Conservation (phyloP, 805 yeast species). For the Lipomyces lipofer region DNA sequence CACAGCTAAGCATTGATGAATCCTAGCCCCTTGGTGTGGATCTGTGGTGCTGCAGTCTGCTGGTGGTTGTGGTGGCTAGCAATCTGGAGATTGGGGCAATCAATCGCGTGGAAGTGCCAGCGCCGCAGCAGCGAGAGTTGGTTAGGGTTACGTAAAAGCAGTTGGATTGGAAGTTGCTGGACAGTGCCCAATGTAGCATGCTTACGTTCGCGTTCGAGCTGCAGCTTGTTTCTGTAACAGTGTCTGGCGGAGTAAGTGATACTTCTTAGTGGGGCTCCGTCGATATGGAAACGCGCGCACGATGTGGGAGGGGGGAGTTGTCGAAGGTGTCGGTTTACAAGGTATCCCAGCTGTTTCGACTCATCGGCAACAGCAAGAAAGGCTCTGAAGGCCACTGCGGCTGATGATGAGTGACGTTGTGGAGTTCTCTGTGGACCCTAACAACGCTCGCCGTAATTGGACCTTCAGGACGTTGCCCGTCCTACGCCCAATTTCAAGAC, state of each 20-base stretch:
- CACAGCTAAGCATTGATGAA: too few relatives aligned
- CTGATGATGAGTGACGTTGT: neutral
- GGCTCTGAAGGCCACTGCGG: neutral
- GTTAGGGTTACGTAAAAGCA: too few relatives aligned
- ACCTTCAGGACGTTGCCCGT: neutral
- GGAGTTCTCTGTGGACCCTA: neutral
- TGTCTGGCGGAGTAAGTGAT: neutral
- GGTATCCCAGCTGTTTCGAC: neutral
- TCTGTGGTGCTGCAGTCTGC: too few relatives aligned
- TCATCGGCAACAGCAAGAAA: slow-evolving; percentile 1
- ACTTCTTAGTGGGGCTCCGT: too few relatives aligned
- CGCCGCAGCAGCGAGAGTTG: too few relatives aligned
- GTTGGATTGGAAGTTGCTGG: too few relatives aligned
- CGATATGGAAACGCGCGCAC: neutral
- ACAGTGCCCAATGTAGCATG: too few relatives aligned
- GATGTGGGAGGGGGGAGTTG: neutral
- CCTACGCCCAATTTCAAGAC: neutral
- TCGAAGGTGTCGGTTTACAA: neutral
- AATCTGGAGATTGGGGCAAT: too few relatives aligned
- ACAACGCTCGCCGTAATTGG: neutral
- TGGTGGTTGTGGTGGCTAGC: too few relatives aligned
- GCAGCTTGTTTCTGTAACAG: neutral
- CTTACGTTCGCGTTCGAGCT: neutral
- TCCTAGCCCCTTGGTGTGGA: too few relatives aligned
- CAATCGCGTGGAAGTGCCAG: too few relatives aligned